phyloP scores from a whole-genome alignment of 139 green algal species.

The Haematococcus lacustris region DNA sequence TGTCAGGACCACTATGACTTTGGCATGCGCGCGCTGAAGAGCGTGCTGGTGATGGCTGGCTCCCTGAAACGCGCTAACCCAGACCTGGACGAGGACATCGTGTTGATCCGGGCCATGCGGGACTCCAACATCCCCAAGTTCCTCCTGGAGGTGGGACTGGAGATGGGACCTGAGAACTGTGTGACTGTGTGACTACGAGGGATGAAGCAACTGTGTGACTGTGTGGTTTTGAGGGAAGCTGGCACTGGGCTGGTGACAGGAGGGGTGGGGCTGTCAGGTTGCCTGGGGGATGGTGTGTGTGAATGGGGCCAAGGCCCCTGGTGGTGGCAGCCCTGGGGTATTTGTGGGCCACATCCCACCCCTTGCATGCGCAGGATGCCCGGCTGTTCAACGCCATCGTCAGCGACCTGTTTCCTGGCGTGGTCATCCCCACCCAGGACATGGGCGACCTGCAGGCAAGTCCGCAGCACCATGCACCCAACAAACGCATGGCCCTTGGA shows the following conservation, averaged over 20 bases:
- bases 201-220: too few species aligned
- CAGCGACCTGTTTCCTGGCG: conserved; percentile 70
- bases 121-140: conserved; percentile 80
- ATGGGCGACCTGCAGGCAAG: conserved; percentile 2
- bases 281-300: too few species aligned
- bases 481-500: too few species aligned
- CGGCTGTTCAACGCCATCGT: conserved; percentile 71
- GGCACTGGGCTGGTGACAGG: too few species aligned
- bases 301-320: too few species aligned
- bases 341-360: too few species aligned
- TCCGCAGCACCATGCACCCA: too few species aligned
- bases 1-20: conserved; percentile 71
- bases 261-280: too few species aligned
- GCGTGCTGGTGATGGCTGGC: conserved; percentile 73
- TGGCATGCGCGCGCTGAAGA: conserved; percentile 81
- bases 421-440: conserved; percentile 21
- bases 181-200: too few species aligned
- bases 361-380: conserved; percentile 34
- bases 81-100: conserved; percentile 47
- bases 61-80: conserved; percentile 54
- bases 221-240: too few species aligned
- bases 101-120: conserved; percentile 69
- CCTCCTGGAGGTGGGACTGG: conserved; percentile 29
- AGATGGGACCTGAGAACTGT: neutral
- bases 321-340: too few species aligned